Evolutionary conservation across 371 early-diverging fungal genomes (phyloP), one percentile per base, ranked within the genome.

Genomic region (Mortierella sp.): DNA sequence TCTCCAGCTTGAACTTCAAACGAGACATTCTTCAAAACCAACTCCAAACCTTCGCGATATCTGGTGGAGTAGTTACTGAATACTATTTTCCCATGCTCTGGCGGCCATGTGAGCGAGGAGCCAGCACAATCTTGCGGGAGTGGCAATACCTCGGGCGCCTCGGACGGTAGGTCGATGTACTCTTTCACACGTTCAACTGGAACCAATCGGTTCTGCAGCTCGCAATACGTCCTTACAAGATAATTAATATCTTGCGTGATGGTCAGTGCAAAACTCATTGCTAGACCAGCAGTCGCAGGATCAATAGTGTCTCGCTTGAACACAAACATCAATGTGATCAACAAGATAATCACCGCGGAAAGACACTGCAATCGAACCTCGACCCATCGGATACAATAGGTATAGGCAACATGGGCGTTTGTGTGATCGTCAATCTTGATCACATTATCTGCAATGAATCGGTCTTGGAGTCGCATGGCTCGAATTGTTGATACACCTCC

Each of bases 371-470:
- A 87, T 20, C 95, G 92, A 22, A 92, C 74, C 63, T 89, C 88
- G 24, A 96, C 87, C 96, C 96, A 96, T 52, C 95, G 90, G 84
- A 94, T 95, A 61, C 89, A 87, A 5, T 87, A 87, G 90, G 94
- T 91, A 59, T 87, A 74, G 51, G 86, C 87, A 57, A 89, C 90
- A 69, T 86, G 94, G 3, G 94, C 89, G 16, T 93, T 85, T 66
- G 90, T 87, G 70, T 93, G 86, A 18, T 63, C 67, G 77, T 92
- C 90, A 9, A 92, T 76, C 12, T 73, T 72, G 20, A 74, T 72
- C 47, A 86, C 71, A 45, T 88, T 90, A 52, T 84, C 87, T 49
- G 70, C 64, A 65, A 85, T 73, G 68, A 89, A 94, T 60, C 86
- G 85, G 14, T 83, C 80, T 64, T 89, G 87, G 1, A 81, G 88